Conservation (phyloP, 73 alveolate genomes). For the Blepharisma stoltei region DNA sequence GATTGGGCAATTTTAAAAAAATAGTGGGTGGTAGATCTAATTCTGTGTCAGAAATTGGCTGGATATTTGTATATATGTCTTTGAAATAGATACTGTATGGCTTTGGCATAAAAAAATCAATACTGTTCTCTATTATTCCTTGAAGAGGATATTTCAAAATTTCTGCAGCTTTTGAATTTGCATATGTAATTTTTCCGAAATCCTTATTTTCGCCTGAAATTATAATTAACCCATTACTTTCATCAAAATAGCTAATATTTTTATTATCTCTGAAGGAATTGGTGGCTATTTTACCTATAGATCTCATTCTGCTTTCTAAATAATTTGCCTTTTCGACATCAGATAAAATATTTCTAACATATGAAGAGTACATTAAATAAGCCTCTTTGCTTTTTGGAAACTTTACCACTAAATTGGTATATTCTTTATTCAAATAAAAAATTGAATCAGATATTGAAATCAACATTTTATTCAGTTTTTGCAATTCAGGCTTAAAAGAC, state of each 20-base stretch:
- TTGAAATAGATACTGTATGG: not conserved
- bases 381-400: constrained; percentile 3
- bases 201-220: not conserved
- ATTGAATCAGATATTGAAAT: not conserved
- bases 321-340: not conserved
- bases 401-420: not conserved
- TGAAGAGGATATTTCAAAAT: constrained; percentile 8
- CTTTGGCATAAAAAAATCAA: constrained; percentile 8
- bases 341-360: not conserved
- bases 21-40: not conserved
- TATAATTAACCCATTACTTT: not conserved
- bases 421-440: not conserved
- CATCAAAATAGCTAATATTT: constrained; percentile 20
- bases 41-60: not conserved
- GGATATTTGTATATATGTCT: not conserved
- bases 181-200: constrained; percentile 7
- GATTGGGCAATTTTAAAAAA: not conserved
- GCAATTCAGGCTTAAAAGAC: not conserved
- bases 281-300: not conserved
- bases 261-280: not conserved
- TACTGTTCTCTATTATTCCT: not conserved
- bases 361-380: not conserved
- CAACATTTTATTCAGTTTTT: not conserved
- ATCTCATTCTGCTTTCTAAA: not conserved
- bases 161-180: not conserved